phyloP scores from a whole-genome alignment of 257 asterid genomes.

The Dorcoceras hygrometricum region DNA sequence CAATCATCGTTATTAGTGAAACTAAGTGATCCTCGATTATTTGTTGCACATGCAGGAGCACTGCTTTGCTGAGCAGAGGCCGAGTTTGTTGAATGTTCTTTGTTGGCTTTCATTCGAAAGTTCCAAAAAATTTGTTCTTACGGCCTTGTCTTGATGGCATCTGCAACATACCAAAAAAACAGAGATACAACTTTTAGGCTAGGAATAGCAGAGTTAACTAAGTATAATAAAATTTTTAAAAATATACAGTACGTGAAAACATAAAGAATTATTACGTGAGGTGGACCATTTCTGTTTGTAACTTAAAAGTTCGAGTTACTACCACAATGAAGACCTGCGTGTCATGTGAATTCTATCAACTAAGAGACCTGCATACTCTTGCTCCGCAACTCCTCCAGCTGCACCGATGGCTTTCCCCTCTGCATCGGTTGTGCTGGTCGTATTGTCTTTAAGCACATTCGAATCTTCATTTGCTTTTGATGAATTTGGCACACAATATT shows the following conservation, averaged over 20 bases:
- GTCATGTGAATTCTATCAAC: constrained; percentile 31
- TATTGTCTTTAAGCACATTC: constrained; percentile 24
- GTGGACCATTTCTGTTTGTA: too few relatives aligned
- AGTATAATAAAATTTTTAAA: neutral
- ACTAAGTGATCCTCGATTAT: too few relatives aligned
- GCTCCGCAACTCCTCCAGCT: constrained; percentile 65
- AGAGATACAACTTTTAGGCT: neutral
- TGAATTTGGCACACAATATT: constrained; percentile 48
- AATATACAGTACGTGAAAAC: neutral
- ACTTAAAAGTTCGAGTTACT: constrained; percentile 20
- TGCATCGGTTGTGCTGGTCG: constrained; percentile 25
- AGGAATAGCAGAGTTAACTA: neutral
- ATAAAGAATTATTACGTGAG: too few relatives aligned
- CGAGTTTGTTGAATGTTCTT: too few relatives aligned
- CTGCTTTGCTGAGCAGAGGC: too few relatives aligned
- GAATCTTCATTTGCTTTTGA: constrained; percentile 41
- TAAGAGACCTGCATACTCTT: constrained; percentile 48
- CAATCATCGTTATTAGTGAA: too few relatives aligned
- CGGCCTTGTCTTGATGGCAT: neutral
- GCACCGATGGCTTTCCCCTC: constrained; percentile 56
- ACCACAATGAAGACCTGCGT: constrained; percentile 69
- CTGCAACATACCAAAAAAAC: neutral
- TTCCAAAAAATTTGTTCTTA: neutral
- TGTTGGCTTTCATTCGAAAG: too few relatives aligned
- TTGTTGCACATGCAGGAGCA: too few relatives aligned